Conservation (phyloP, 2,329 filamentous ascomycete genomes). For the Rosellinia necatrix region DNA sequence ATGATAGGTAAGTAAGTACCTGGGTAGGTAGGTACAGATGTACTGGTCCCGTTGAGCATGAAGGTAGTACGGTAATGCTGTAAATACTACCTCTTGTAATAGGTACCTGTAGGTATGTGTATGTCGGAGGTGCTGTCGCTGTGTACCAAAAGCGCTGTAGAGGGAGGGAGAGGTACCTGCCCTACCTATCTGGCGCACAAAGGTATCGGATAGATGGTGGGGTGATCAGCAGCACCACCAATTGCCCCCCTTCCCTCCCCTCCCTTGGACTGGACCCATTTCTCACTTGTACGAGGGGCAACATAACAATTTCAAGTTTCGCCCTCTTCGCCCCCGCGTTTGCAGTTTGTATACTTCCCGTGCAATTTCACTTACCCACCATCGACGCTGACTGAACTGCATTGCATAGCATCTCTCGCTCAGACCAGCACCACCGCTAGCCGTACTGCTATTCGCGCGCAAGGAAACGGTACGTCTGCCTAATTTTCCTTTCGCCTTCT, state of each 20-base stretch:
- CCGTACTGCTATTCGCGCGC: slow-evolving; percentile 9
- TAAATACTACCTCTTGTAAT: no score
- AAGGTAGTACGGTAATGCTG: no score
- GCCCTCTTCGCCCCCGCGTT: slow-evolving; percentile 27
- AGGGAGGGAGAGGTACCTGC: no score
- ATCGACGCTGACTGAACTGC: slow-evolving; percentile 4
- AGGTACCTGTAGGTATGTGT: no score
- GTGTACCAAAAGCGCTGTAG: no score
- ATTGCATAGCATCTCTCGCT: slow-evolving; percentile 15
- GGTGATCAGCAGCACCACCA: no score
- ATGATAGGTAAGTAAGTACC: not conserved
- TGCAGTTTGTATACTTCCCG: slow-evolving; percentile 19
- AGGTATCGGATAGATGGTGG: no score
- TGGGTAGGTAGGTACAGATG: not conserved
- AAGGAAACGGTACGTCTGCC: slow-evolving; percentile 25
- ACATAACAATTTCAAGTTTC: slow-evolving; percentile 21
- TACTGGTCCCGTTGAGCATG: no score
- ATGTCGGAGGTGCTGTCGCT: no score
- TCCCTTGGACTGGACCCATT: slow-evolving; percentile 4
- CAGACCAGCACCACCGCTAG: slow-evolving; percentile 1
- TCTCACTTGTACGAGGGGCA: slow-evolving; percentile 19
- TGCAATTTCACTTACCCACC: slow-evolving; percentile 4
- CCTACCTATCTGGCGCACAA: no score
- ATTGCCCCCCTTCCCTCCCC: not conserved
- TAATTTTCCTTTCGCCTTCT: slow-evolving; percentile 13